phyloP scores from a whole-genome alignment of 352 stramenopile genomes.

The Globisporangium carolinianum region DNA sequence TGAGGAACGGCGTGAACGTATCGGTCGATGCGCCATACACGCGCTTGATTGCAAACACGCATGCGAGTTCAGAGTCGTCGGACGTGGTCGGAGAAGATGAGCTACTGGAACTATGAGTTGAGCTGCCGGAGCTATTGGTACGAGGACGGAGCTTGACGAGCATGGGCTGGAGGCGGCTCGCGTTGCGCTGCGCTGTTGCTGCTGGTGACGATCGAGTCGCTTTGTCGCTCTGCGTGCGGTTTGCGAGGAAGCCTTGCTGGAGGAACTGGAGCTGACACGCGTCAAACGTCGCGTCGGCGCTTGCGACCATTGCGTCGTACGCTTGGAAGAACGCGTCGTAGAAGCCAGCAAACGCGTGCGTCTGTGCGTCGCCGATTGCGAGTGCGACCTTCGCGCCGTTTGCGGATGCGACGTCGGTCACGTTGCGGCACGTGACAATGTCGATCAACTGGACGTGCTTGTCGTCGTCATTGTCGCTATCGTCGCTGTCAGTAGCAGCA shows the following conservation, averaged over 20 bases:
- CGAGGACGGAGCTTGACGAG: constrained; percentile 32
- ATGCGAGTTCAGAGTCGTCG: constrained; percentile 25
- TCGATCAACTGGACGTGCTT: constrained; percentile 51
- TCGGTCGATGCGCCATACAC: constrained; percentile 40
- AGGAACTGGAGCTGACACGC: constrained; percentile 66
- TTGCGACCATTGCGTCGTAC: constrained; percentile 56
- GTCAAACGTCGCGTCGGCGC: constrained; percentile 41
- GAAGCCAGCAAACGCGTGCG: constrained; percentile 44
- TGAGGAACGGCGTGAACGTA: constrained; percentile 65
- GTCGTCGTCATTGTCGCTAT: constrained; percentile 13
- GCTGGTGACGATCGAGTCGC: not conserved
- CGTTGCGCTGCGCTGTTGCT: constrained; percentile 2
- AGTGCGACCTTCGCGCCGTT: constrained; percentile 35
- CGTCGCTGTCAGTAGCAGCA: constrained; percentile 7
- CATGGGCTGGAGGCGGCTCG: constrained; percentile 30
- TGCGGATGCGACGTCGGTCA: not conserved
- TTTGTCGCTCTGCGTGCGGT: constrained; percentile 22
- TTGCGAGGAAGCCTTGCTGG: constrained; percentile 41
- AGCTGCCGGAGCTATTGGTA: too few species aligned
- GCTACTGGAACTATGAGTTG: too few species aligned
- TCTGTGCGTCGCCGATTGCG: constrained; percentile 31
- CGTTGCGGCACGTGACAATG: constrained; percentile 32
- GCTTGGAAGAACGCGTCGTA: constrained; percentile 46
- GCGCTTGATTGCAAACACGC: constrained; percentile 29
- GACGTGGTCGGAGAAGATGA: too few species aligned